Conservation (phyloP, 1,284 basidiomycete genomes). For the Irpex sp. region DNA sequence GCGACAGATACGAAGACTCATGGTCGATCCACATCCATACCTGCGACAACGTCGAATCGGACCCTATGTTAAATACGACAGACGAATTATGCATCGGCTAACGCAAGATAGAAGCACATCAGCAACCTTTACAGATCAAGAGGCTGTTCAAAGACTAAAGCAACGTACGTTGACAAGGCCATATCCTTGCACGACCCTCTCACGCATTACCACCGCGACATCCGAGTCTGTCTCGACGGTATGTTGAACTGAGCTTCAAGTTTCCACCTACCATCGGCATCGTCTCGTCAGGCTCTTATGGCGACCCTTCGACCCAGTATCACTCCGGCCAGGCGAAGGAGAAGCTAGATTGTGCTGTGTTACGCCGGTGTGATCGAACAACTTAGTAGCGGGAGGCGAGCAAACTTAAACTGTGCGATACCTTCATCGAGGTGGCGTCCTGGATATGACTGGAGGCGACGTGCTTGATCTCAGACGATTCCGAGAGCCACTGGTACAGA, state of each 20-base stretch:
- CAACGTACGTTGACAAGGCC: slow-evolving; percentile 65
- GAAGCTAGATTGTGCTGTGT: slow-evolving; percentile 7
- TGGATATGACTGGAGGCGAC: slow-evolving; percentile 70
- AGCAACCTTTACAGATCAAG: slow-evolving; percentile 3
- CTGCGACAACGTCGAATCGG: slow-evolving; percentile 49
- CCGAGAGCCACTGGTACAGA: slow-evolving; percentile 69
- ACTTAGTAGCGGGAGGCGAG: slow-evolving; percentile 18
- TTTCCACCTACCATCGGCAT: slow-evolving; percentile 9
- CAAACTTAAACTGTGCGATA: slow-evolving; percentile 25
- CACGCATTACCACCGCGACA: slow-evolving; percentile 74
- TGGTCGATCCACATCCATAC: slow-evolving; percentile 84
- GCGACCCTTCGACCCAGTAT: neutral
- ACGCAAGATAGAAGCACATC: slow-evolving; percentile 8
- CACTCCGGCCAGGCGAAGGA: slow-evolving; percentile 6
- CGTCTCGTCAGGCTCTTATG: slow-evolving; percentile 13
- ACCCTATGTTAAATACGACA: slow-evolving; percentile 48
- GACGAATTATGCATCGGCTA: slow-evolving; percentile 65
- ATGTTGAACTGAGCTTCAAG: slow-evolving; percentile 19
- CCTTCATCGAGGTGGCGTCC: slow-evolving; percentile 60
- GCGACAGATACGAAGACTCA: slow-evolving; percentile 35
- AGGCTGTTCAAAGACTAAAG: neutral
- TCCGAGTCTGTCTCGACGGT: slow-evolving; percentile 56
- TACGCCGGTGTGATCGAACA: slow-evolving; percentile 28
- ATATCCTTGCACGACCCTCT: slow-evolving; percentile 73
- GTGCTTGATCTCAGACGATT: slow-evolving; percentile 65